Evolutionary conservation across 139 green algal species (phyloP).

Genomic region (Picochlorum sp.): DNA sequence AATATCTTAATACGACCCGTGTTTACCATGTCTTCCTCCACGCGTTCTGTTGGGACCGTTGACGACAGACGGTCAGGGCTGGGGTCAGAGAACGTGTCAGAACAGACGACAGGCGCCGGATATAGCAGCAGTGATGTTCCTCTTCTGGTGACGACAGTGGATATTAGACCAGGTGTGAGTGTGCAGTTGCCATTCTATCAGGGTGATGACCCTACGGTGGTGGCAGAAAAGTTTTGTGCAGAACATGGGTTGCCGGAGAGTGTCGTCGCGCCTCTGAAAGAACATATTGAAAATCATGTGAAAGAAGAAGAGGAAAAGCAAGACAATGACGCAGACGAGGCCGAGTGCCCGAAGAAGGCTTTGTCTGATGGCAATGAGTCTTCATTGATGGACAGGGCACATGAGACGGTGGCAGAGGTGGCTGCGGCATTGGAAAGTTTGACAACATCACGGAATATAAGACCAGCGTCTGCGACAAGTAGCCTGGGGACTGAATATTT

Average conservation of each 20-base stretch:
- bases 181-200: constrained; percentile 52
- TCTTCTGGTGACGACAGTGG: constrained; percentile 76
- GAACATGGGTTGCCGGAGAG: constrained; percentile 47
- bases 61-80: background rate
- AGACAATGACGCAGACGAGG: background rate
- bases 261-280: constrained; percentile 50
- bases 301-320: background rate
- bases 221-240: constrained; percentile 52
- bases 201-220: constrained; percentile 51
- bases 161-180: constrained; percentile 57
- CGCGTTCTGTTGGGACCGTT: too few species aligned
- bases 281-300: constrained; percentile 60
- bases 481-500: constrained; percentile 12
- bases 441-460: background rate
- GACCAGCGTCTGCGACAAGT: constrained; percentile 13
- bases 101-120: background rate
- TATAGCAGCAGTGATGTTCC: background rate
- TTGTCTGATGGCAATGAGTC: background rate
- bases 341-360: background rate
- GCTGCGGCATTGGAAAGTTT: background rate
- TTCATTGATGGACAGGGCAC: background rate
- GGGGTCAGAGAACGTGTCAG: constrained; percentile 7
- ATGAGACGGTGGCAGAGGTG: background rate
- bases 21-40: too few species aligned
- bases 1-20: too few species aligned